Evolutionary conservation across 2,329 filamentous ascomycete genomes (phyloP), one percentile per base, ranked within the genome.

Genomic region (Exophiala xenobiotica): DNA sequence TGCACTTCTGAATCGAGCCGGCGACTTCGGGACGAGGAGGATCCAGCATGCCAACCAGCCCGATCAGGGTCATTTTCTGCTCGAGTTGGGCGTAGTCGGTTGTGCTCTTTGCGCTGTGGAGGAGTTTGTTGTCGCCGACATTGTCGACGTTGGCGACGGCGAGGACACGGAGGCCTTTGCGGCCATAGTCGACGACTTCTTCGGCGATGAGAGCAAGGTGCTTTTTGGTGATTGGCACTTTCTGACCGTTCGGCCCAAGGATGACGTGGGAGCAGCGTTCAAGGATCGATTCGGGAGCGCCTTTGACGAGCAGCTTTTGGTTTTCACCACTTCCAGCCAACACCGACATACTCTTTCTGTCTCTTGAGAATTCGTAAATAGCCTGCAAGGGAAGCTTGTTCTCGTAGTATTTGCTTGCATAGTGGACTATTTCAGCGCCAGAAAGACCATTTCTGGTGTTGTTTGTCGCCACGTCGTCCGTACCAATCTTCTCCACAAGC

Each of bases 281-380:
- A 56, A 99, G 81, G 62, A 99, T 85, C 9, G 90, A 90, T 71
- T 99, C 93, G 4, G 93, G 93, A 16, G 95, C 93, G 64, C 93
- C 93, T 75, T 99, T 99, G 60, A 99, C 91, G 42, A 99, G 80
- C 8, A 99, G 83, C 68, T 87, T 90, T 73, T 93, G 83, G 46
- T 83, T 72, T 43, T 78, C 76, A 49, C 81, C 85, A 48, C 80
- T 79, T 59, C 86, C 80, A 57, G 95, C 89, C 53, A 97, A 76
- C 27, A 99, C 95, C 41, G 93, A 99, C 93, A 99, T 99, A 72
- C 92, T 97, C 82, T 99, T 99, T 57, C 93, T 84, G 71, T 99
- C 93, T 63, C 93, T 85, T 1, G 93, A 97, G 73, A 99, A 99
- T 68, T 99, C 93, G 64, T 90, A 99, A 8, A 90, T 96, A 6